Conservation (phyloP, 1,139 yeast species). For the Candida sanyaensis region DNA sequence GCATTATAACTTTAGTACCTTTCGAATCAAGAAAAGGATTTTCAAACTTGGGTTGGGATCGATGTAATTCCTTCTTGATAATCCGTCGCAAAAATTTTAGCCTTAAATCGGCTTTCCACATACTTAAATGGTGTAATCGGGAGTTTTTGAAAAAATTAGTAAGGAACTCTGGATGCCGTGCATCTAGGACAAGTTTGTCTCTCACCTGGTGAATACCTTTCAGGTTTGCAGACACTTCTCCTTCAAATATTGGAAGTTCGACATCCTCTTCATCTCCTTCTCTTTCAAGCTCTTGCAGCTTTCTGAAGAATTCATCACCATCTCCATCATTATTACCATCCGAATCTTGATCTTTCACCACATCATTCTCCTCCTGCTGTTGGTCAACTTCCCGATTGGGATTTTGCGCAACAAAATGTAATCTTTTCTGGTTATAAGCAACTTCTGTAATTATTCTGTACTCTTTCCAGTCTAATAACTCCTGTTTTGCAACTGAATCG, state of each 20-base stretch:
- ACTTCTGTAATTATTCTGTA: conserved; percentile 56
- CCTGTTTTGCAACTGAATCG: conserved; percentile 54
- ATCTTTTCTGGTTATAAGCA: conserved; percentile 51
- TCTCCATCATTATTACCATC: not conserved
- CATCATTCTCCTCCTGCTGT: conserved; percentile 8
- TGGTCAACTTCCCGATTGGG: conserved; percentile 5
- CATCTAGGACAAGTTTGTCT: conserved; percentile 39
- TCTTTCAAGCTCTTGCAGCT: conserved; percentile 9
- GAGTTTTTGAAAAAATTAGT: conserved; percentile 74
- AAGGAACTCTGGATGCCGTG: conserved; percentile 79
- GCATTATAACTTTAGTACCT: conserved; percentile 48
- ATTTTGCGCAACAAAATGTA: conserved; percentile 22
- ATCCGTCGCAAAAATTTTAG: conserved; percentile 55
- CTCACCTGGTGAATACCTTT: conserved; percentile 14
- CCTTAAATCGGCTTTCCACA: conserved; percentile 81
- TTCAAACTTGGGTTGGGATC: conserved; percentile 1
- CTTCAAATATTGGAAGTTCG: conserved; percentile 8
- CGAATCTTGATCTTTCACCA: conserved; percentile 10
- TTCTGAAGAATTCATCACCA: conserved; percentile 7
- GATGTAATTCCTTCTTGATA: conserved; percentile 17
- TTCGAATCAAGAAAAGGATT: conserved; percentile 3
- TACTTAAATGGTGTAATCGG: conserved; percentile 82
- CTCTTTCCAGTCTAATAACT: conserved; percentile 65
- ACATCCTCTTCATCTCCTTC: conserved; percentile 13
- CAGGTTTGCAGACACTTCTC: conserved; percentile 4